Conservation (phyloP, 495 filamentous ascomycete species). For the Podospora pseudoanserina region DNA sequence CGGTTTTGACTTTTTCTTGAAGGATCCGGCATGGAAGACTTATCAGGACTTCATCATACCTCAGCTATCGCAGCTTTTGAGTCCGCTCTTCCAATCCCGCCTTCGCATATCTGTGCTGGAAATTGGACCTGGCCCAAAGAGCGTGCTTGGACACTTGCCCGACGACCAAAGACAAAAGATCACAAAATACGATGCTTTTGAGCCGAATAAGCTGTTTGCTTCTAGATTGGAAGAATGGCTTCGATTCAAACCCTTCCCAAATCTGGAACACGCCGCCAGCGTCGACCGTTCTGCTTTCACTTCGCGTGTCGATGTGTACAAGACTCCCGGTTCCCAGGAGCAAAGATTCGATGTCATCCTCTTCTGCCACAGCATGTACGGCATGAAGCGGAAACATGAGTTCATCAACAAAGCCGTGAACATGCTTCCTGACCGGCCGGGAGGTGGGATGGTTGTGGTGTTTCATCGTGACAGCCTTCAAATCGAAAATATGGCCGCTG, state of each 20-base stretch:
- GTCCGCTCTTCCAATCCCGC: constrained; percentile 47
- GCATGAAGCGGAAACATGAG: constrained; percentile 50
- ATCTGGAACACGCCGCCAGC: constrained; percentile 41
- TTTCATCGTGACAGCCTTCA: constrained; percentile 51
- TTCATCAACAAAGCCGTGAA: constrained; percentile 49
- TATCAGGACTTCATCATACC: constrained; percentile 59
- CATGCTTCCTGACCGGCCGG: constrained; percentile 42
- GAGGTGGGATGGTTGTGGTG: constrained; percentile 46
- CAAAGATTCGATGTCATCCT: constrained; percentile 55
- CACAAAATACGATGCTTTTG: constrained; percentile 52
- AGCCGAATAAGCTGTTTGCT: constrained; percentile 54
- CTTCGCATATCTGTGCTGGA: constrained; percentile 53
- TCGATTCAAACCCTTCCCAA: constrained; percentile 45
- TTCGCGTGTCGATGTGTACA: constrained; percentile 28
- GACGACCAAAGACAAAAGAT: constrained; percentile 43
- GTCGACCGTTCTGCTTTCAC: constrained; percentile 49
- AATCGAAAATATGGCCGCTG: constrained; percentile 50
- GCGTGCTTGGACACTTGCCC: constrained; percentile 52
- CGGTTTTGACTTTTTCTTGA: constrained; percentile 50
- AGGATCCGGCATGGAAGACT: constrained; percentile 41
- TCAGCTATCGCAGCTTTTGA: constrained; percentile 49
- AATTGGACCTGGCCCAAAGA: constrained; percentile 59
- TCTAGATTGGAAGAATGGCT: constrained; percentile 49
- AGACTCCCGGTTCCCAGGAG: constrained; percentile 14
- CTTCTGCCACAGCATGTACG: constrained; percentile 65